These are phyloP conservation scores for Patellaria atrata DNA, from an alignment of 495 filamentous ascomycete genomes.

Conservation along the genomic window DNA sequence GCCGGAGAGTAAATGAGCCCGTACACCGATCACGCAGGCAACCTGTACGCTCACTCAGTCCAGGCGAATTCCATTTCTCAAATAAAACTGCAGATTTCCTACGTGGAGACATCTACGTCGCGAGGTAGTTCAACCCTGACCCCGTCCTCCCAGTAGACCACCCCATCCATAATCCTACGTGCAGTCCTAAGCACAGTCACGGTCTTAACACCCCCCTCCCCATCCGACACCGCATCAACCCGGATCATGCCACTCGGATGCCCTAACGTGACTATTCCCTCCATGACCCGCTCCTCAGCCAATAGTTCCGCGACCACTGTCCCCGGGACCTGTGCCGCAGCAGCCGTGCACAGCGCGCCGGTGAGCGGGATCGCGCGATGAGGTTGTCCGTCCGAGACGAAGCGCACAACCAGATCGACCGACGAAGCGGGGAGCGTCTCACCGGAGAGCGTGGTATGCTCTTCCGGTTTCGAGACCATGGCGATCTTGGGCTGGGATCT, in stretches of 20 bases:
- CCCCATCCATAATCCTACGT: conserved; percentile 41
- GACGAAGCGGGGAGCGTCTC: conserved; percentile 12
- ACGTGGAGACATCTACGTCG: too few species aligned
- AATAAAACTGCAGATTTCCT: too few species aligned
- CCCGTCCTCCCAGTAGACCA: conserved; percentile 38
- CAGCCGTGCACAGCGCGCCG: conserved; percentile 44
- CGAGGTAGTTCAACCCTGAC: too few species aligned
- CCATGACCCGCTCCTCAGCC: conserved; percentile 14
- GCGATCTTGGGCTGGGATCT: conserved; percentile 54
- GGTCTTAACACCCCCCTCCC: conserved; percentile 28
- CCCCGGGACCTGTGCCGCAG: conserved; percentile 37
- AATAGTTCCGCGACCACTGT: conserved; percentile 32
- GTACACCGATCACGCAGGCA: too few species aligned
- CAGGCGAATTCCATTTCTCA: too few species aligned
- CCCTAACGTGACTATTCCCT: conserved; percentile 36
- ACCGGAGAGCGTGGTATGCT: conserved; percentile 27
- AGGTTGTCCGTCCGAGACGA: conserved; percentile 39
- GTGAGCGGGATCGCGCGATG: conserved; percentile 52
- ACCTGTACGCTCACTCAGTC: too few species aligned
- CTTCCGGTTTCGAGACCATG: conserved; percentile 36
- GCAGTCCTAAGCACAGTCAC: conserved; percentile 41
- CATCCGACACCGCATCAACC: conserved; percentile 35
- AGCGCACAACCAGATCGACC: conserved; percentile 17
- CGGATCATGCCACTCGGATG: conserved; percentile 48
- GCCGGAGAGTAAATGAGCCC: too few species aligned